phyloP scores from a whole-genome alignment of 2,329 filamentous ascomycete species.

The Colletotrichum tanaceti region DNA sequence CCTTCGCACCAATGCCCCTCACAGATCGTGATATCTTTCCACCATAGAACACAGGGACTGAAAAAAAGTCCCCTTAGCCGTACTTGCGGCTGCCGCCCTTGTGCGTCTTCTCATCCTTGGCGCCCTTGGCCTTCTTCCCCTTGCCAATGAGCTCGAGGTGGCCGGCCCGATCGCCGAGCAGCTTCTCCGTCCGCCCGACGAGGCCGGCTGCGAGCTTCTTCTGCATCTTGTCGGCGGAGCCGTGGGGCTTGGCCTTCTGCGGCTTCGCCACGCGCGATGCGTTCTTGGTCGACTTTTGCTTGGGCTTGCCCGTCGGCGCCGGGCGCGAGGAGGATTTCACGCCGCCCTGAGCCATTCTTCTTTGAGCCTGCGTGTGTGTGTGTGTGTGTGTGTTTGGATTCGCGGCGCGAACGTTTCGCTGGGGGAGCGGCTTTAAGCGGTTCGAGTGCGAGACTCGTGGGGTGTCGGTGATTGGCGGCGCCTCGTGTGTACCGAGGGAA shows the following conservation, averaged over 20 bases:
- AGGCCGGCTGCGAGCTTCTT: slow-evolving; percentile 67
- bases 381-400: not conserved
- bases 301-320: slow-evolving; percentile 52
- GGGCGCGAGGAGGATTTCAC: slow-evolving; percentile 61
- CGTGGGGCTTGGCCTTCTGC: slow-evolving; percentile 57
- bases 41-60: not conserved
- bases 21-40: not conserved
- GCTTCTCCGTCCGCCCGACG: slow-evolving; percentile 65
- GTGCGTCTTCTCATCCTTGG: slow-evolving; percentile 52
- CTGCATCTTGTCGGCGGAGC: slow-evolving; percentile 62
- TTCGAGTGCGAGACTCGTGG: not conserved
- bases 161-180: slow-evolving; percentile 69
- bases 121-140: slow-evolving; percentile 58
- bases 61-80: slow-evolving; percentile 55
- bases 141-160: slow-evolving; percentile 70
- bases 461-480: not conserved
- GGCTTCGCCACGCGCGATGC: slow-evolving; percentile 62
- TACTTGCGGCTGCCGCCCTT: slow-evolving; percentile 67
- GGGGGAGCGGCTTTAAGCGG: not conserved
- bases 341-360: slow-evolving; percentile 65
- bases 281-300: slow-evolving; percentile 50
- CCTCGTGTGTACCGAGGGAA: not conserved
- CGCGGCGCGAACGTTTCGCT: not conserved
- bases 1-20: not conserved
- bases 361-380: not conserved